Evolutionary conservation across 306 rosid genomes (phyloP).

Genomic region (Vigna radiata): DNA sequence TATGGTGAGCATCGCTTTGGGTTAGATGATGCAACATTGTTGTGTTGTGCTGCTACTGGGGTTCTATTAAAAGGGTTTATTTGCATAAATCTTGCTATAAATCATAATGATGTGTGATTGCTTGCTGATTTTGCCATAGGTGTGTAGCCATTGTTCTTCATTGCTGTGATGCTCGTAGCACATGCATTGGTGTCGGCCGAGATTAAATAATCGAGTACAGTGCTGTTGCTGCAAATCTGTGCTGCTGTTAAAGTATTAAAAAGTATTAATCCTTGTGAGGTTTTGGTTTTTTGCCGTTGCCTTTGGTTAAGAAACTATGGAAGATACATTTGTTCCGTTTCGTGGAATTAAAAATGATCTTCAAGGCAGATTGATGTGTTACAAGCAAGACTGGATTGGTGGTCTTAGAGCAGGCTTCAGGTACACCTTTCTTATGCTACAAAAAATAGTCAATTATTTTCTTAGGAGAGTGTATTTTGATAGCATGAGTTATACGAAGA

Average conservation of each 20-base stretch:
- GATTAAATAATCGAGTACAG: conserved; percentile 22
- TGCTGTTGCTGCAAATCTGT: conserved; percentile 37
- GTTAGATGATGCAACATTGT: conserved; percentile 11
- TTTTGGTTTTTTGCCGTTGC: conserved; percentile 2
- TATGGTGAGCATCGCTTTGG: not conserved
- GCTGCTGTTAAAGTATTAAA: conserved; percentile 36
- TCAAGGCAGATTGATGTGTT: conserved; percentile 64
- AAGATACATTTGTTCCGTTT: conserved; percentile 77
- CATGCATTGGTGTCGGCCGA: conserved; percentile 24
- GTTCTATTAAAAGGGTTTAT: not conserved
- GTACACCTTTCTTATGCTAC: conserved; percentile 45
- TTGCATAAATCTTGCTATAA: not conserved
- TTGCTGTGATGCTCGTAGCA: not conserved
- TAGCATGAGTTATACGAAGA: not conserved
- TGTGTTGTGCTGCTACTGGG: not conserved
- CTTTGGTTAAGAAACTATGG: conserved; percentile 50
- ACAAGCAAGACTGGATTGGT: conserved; percentile 80
- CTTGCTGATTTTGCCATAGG: conserved; percentile 29
- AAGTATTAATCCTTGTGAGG: not conserved
- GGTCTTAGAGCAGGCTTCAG: conserved; percentile 71
- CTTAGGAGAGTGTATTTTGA: conserved; percentile 7
- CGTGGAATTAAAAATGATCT: conserved; percentile 73
- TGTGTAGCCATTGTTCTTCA: conserved; percentile 9
- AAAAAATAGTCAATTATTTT: not conserved
- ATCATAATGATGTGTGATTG: not conserved